Evolutionary conservation across 1,284 basidiomycete species (phyloP).

Genomic region (Ceratobasidium sp.): DNA sequence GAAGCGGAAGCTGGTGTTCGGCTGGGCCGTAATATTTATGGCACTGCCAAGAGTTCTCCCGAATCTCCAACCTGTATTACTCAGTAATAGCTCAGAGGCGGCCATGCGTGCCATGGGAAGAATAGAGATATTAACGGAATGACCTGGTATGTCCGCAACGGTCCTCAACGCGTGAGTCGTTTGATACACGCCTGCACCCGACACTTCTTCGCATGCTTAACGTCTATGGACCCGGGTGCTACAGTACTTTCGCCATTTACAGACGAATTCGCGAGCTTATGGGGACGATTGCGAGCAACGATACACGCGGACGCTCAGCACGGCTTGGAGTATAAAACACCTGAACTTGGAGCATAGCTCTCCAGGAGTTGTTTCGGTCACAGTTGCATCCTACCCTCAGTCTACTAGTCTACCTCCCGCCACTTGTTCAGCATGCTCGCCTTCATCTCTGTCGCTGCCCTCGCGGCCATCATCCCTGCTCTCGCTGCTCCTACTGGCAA

Average conservation of each 20-base stretch:
- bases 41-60: no score
- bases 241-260: background rate
- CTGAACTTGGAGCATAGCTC: background rate
- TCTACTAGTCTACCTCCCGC: background rate
- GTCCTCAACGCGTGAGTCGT: constrained; percentile 21
- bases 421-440: constrained; percentile 26
- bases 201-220: constrained; percentile 18
- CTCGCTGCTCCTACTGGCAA: constrained; percentile 38
- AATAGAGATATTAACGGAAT: no score
- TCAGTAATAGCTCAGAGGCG: no score
- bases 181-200: background rate
- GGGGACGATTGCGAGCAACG: background rate
- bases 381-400: background rate
- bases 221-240: background rate
- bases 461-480: constrained; percentile 36
- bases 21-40: no score
- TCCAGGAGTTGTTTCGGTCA: background rate
- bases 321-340: background rate
- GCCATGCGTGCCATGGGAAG: no score
- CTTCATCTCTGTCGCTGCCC: constrained; percentile 13
- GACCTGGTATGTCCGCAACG: background rate
- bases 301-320: background rate
- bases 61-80: no score
- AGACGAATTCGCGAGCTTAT: background rate
- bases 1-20: no score